Conservation (phyloP, 805 yeast species). For the Vanderwaltozyma polyspora region DNA sequence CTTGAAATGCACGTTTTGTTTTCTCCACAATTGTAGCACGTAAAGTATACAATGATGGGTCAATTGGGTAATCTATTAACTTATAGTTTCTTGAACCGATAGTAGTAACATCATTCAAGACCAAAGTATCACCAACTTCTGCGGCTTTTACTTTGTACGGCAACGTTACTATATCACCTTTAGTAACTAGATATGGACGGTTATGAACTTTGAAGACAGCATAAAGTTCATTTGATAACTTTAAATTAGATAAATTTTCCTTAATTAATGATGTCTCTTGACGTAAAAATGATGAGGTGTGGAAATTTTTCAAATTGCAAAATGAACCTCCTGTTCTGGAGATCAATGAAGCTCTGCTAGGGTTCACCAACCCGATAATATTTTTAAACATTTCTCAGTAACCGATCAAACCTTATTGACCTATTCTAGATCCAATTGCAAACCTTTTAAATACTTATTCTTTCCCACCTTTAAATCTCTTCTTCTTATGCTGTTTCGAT, state of each 20-base stretch:
- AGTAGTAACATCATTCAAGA: constrained; percentile 63
- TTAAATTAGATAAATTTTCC: constrained; percentile 47
- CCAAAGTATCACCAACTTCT: constrained; percentile 71
- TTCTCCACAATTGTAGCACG: constrained; percentile 79
- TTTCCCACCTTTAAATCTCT: no score
- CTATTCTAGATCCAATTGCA: no score
- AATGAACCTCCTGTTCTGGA: no score
- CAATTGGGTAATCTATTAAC: constrained; percentile 43
- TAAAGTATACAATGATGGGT: constrained; percentile 43
- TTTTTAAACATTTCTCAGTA: no score
- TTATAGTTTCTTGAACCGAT: constrained; percentile 82
- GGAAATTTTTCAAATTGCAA: no score
- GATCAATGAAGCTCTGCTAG: no score
- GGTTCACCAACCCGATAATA: no score
- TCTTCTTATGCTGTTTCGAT: no score
- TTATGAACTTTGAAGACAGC: constrained; percentile 76
- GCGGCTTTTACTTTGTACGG: constrained; percentile 72
- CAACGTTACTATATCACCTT: constrained; percentile 73
- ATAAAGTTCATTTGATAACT: constrained; percentile 57
- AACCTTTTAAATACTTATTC: no score
- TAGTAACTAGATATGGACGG: constrained; percentile 78
- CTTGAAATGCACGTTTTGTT: constrained; percentile 67
- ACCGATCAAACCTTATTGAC: no score
- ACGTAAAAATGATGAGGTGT: no score
- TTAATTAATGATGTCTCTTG: no score